phyloP scores from a whole-genome alignment of 768 basidiomycete species.

The Tricholoma furcatifolium region DNA sequence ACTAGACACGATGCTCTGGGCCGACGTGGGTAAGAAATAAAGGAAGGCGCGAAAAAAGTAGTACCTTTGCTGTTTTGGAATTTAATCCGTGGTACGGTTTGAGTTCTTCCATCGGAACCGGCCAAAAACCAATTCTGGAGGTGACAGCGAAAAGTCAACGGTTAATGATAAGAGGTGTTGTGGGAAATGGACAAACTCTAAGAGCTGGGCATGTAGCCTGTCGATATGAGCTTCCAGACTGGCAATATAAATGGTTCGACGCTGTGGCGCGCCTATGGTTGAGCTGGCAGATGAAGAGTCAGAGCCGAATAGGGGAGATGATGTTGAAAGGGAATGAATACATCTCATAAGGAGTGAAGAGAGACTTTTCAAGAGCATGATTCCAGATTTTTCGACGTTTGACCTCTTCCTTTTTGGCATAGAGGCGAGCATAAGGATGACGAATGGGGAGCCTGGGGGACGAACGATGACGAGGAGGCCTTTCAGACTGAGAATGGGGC shows the following conservation, averaged over 20 bases:
- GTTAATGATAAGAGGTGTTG: not conserved
- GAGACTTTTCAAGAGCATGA: slow-evolving; percentile 69
- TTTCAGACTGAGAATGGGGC: not conserved
- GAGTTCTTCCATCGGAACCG: slow-evolving; percentile 54
- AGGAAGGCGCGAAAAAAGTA: not conserved
- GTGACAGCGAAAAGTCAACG: not conserved
- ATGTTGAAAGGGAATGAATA: slow-evolving; percentile 28
- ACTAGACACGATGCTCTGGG: slow-evolving; percentile 71
- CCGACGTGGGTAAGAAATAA: not conserved
- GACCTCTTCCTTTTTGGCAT: slow-evolving; percentile 58
- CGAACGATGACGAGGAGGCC: slow-evolving; percentile 2
- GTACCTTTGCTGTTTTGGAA: slow-evolving; percentile 72
- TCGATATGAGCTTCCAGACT: slow-evolving; percentile 76
- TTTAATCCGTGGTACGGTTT: slow-evolving; percentile 71
- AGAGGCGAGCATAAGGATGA: slow-evolving; percentile 70
- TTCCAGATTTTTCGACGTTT: slow-evolving; percentile 79
- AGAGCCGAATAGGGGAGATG: not conserved
- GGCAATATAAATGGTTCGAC: slow-evolving; percentile 69
- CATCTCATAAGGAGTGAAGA: slow-evolving; percentile 70
- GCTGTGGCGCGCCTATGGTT: slow-evolving; percentile 62
- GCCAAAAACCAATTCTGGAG: slow-evolving; percentile 48
- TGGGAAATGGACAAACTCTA: slow-evolving; percentile 28
- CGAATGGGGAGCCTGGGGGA: slow-evolving; percentile 31
- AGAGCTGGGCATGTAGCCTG: slow-evolving; percentile 57
- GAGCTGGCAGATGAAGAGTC: slow-evolving; percentile 38